Base-by-base conservation (phyloP, 2,329 filamentous ascomycete species). In the Ambrosiella beaveri region DNA sequence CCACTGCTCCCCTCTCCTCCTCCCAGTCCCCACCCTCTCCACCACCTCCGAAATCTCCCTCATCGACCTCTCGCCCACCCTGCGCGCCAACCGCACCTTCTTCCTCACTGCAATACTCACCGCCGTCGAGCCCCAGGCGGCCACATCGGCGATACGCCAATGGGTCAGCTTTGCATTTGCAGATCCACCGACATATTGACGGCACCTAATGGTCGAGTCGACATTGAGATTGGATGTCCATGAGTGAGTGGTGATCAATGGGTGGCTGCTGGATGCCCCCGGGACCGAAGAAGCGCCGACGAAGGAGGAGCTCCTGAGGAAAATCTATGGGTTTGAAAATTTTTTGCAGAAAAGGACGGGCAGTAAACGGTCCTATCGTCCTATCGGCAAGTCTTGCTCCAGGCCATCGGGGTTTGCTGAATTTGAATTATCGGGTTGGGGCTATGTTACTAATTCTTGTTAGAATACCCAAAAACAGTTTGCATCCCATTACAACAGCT, bases 41-140 rank as follows among this genome's bases (percentile, higher is more conserved):
- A 47, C 13, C 44, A 2, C 17, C 9, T 53, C 11, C 15, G 35
- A 19, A 38, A 17, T 7, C 2, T 53, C 35, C 17, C 11, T 36
- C 2, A 17, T 35, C 3, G 51, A 53, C 8, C 44, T 54, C 15
- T 40, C 57, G 12, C 11, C 44, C 12, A 59, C 52, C 41, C 17
- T 49, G 2, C 52, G 36, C 19, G 40, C 49, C 50, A 54, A 60
- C 41, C 54, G 58, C 38, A 12, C 54, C 15, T 60, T 60, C 40
- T 60, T 85, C 13, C 78, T 95, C 66, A 89, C 86, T 58, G 96
- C 90, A 2, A 86, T 89, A 4, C 75, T 96, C 64, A 94, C 87
- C 71, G 94, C 95, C 71, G 94, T 95, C 65, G 91, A 96, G 62
- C 55, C 50, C 7, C 58, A 60, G 19, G 52, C 54, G 1, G 49